A percentile compares a stretch with the other conserved stretches of the same genome.
Conservation (phyloP, 2,329 filamentous ascomycete genomes). For the Aureobasidium sp. region DNA sequence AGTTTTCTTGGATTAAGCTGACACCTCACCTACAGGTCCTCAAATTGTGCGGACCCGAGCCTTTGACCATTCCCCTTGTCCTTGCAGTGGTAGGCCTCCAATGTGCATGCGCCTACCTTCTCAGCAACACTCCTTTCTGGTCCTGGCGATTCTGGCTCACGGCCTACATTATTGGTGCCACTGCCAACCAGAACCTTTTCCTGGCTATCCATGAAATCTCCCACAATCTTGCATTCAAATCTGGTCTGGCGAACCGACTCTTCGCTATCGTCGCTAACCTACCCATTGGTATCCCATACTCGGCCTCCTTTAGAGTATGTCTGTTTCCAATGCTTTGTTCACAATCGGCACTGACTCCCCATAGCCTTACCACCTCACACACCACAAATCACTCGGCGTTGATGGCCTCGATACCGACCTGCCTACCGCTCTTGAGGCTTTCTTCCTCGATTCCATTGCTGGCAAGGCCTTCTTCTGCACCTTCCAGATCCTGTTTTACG, state of each 20-base stretch:
- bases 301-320: slow-evolving; percentile 81
- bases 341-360: neutral
- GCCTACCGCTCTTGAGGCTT: slow-evolving; percentile 81
- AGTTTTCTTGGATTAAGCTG: neutral
- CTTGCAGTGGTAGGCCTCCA: slow-evolving; percentile 76
- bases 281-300: slow-evolving; percentile 92
- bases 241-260: slow-evolving; percentile 68
- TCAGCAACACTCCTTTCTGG: slow-evolving; percentile 70
- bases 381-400: slow-evolving; percentile 97
- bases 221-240: slow-evolving; percentile 91
- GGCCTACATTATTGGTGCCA: slow-evolving; percentile 87
- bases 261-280: slow-evolving; percentile 92
- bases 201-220: slow-evolving; percentile 98
- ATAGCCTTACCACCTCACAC: slow-evolving; percentile 91
- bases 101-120: slow-evolving; percentile 65
- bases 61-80: slow-evolving; percentile 91
- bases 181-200: slow-evolving; percentile 97
- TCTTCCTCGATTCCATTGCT: slow-evolving; percentile 88
- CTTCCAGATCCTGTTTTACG: slow-evolving; percentile 99
- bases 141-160: slow-evolving; percentile 80
- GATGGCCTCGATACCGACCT: slow-evolving; percentile 94
- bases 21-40: slow-evolving; percentile 58
- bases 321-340: neutral
- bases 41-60: slow-evolving; percentile 93
- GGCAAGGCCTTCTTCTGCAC: slow-evolving; percentile 99